phyloP scores from a whole-genome alignment of 2,329 filamentous ascomycete genomes.

The Aspergillus costaricaensis region DNA sequence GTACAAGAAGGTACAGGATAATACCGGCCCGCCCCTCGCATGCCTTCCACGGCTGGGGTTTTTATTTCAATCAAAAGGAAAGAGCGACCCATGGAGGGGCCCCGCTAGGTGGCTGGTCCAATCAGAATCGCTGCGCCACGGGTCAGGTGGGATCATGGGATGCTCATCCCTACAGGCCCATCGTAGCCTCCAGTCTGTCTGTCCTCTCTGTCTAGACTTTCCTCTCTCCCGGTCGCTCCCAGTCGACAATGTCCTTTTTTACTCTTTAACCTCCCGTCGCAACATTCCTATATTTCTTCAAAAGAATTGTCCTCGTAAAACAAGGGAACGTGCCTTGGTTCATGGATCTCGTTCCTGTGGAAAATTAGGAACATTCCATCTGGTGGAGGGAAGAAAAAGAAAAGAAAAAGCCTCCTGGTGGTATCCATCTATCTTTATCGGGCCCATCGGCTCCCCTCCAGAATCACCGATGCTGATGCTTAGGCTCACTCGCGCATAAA shows the following conservation, averaged over 20 bases:
- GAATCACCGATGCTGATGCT: background rate
- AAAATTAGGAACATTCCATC: too few relatives aligned
- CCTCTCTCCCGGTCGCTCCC: background rate
- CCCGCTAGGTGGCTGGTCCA: conserved; percentile 4
- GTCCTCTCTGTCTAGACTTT: background rate
- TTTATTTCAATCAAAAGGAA: background rate
- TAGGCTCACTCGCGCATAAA: background rate
- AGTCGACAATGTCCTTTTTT: background rate
- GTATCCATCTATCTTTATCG: too few relatives aligned
- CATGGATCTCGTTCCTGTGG: too few relatives aligned
- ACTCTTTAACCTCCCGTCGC: background rate
- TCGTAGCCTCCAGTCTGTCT: conserved; percentile 6
- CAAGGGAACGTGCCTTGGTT: too few relatives aligned
- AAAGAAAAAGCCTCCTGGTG: too few relatives aligned
- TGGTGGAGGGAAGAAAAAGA: too few relatives aligned
- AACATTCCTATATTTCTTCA: too few relatives aligned
- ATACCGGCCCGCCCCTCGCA: conserved; percentile 8
- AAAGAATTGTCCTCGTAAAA: too few relatives aligned
- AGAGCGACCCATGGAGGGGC: background rate
- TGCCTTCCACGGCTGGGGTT: conserved; percentile 8
- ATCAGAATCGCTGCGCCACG: conserved; percentile 6
- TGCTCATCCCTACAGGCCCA: conserved; percentile 1
- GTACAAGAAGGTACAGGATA: conserved; percentile 9
- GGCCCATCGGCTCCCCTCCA: too few relatives aligned
- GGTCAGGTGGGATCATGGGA: conserved; percentile 9